A percentile compares a stretch with the other conserved stretches of the same genome.
Evolutionary conservation across 1,139 yeast genomes (phyloP).

Genomic region (Pneumocystis jirovecii): DNA sequence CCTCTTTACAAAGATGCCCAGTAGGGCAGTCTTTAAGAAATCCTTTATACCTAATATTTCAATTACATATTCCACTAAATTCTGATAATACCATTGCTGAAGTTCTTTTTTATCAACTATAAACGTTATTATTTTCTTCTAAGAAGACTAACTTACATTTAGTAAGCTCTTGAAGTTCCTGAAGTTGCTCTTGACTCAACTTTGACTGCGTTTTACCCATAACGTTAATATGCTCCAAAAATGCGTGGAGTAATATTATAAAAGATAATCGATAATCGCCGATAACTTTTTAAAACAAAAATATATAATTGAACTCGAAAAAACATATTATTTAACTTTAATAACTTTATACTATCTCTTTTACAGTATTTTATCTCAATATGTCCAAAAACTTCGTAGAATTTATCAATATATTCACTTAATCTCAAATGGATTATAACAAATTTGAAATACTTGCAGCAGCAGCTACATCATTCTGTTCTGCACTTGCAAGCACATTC

Average conservation of each 20-base stretch:
- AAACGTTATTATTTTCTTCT: background rate
- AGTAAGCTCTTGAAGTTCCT: conserved; percentile 69
- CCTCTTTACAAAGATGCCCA: conserved; percentile 76
- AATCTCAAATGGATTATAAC: background rate
- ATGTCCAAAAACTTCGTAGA: background rate
- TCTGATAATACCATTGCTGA: conserved; percentile 90
- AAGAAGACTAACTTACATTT: conserved; percentile 30
- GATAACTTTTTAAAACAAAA: no score
- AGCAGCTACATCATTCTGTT: background rate
- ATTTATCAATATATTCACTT: background rate
- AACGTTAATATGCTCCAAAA: background rate
- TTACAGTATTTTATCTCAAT: background rate
- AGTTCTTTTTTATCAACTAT: conserved; percentile 73
- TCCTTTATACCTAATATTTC: conserved; percentile 10
- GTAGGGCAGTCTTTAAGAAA: conserved; percentile 80
- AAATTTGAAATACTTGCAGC: background rate
- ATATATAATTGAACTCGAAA: no score
- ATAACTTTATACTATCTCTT: background rate
- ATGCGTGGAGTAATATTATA: background rate
- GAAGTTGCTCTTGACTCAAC: conserved; percentile 77
- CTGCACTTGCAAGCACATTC: background rate
- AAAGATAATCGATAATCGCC: background rate
- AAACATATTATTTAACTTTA: background rate
- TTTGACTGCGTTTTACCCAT: conserved; percentile 97
- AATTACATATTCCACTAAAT: background rate